Evolutionary conservation across 306 rosid genomes (phyloP).

Genomic region (Cicer cuneatum): DNA sequence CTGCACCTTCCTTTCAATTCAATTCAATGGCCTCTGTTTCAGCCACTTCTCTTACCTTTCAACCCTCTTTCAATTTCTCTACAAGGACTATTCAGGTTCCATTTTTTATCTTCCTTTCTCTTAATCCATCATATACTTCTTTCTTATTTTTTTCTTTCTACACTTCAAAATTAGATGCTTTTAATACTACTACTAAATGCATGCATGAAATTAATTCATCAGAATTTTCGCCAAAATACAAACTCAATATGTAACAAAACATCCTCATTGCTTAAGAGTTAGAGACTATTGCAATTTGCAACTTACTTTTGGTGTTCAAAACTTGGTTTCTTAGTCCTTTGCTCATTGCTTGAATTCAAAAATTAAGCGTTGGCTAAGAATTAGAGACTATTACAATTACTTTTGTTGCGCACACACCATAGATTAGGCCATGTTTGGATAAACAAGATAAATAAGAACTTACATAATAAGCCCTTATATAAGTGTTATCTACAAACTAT

Average conservation of each 20-base stretch:
- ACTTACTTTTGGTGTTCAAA: too few species aligned
- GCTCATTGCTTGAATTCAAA: too few species aligned
- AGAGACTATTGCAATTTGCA: too few species aligned
- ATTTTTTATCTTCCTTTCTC: neutral
- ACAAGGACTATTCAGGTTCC: constrained; percentile 48
- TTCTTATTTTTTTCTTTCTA: neutral
- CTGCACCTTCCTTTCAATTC: neutral
- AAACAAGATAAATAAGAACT: neutral
- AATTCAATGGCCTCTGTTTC: constrained; percentile 69
- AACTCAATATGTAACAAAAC: neutral
- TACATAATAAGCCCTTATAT: neutral
- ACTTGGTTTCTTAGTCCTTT: too few species aligned
- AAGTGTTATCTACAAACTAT: neutral
- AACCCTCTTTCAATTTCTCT: constrained; percentile 48
- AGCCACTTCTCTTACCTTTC: constrained; percentile 55
- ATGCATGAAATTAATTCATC: neutral
- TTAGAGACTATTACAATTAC: too few species aligned
- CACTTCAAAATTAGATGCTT: neutral
- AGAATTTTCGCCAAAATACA: neutral
- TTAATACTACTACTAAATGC: neutral
- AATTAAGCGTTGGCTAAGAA: too few species aligned
- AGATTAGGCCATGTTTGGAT: neutral
- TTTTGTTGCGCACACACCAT: too few species aligned
- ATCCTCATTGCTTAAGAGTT: neutral
- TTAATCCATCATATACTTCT: neutral